Evolutionary conservation across 2,329 filamentous ascomycete species (phyloP), one percentile per base, ranked within the genome.

Genomic region (Beauveria australis): DNA sequence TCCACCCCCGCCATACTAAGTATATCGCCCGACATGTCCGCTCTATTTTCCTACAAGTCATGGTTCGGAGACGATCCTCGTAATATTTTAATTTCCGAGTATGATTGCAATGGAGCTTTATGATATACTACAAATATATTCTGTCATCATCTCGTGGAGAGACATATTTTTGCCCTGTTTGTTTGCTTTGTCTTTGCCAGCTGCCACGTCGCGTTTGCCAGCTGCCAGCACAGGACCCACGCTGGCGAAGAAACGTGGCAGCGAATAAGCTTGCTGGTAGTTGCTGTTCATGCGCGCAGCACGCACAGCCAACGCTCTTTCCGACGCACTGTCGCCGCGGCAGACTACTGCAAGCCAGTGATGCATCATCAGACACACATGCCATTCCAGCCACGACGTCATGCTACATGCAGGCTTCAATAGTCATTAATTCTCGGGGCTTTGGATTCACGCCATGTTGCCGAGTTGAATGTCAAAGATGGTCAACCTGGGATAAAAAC

Each of bases 331-430:
- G 9, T 16, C 37, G 12, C n/a, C 37, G 19, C 54, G 8, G 26
- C 44, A 48, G 40, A 51, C 55, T 59, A 44, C 55, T 59, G 55
- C 47, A 59, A 59, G 55, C 55, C 46, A 52, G 55, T 37, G 18
- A n/a, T 47, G 40, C 53, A 46, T 37, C 43, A 51, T 22, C 18
- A 48, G 26, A 28, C 53, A 19, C 53, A 43, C 53, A 43, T 53
- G 12, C 28, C 41, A 46, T 33, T 22, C 9, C 52, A 28, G 22
- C 53, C 26, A 12, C 28, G 16, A 47, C 53, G 53, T 56, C 53
- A 56, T 56, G 53, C 33, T 44, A 22, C 53, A 46, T 44, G 9
- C 52, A 54, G 24, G 24, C 24, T 41, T 24, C n/a, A 33, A 12
- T 18, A 33, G 4, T 37, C 9, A 22, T 22, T 10, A 3, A 24